Conservation (phyloP, 2,329 filamentous ascomycete species). For the Beauveria varroae region DNA sequence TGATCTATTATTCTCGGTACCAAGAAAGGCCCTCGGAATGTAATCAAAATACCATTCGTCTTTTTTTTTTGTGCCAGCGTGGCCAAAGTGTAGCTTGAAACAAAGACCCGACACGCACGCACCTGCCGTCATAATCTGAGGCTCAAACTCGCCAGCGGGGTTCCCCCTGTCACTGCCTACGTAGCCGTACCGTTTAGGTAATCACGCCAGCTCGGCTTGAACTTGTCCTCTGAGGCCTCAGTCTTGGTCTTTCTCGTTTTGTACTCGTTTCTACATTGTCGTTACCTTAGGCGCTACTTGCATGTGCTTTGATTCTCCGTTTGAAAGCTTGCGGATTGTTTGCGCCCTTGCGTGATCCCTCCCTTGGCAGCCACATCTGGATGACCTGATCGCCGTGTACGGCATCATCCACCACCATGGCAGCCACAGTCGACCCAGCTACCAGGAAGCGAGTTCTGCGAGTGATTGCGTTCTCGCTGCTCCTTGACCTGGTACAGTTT, state of each 20-base stretch:
- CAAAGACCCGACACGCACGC: background rate
- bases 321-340: too few relatives aligned
- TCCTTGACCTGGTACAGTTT: conserved; percentile 73
- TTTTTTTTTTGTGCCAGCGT: background rate
- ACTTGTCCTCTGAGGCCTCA: too few relatives aligned
- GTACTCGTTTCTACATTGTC: too few relatives aligned
- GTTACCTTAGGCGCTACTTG: too few relatives aligned
- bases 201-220: too few relatives aligned
- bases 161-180: background rate
- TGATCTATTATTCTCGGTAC: background rate
- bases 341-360: background rate
- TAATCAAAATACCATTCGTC: background rate
- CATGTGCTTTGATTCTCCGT: too few relatives aligned
- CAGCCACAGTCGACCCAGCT: conserved; percentile 37
- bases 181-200: too few relatives aligned
- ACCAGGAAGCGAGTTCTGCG: conserved; percentile 73
- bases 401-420: conserved; percentile 24
- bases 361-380: background rate
- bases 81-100: background rate
- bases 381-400: background rate
- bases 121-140: background rate
- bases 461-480: conserved; percentile 81
- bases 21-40: too few relatives aligned
- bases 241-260: too few relatives aligned
- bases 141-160: background rate